Percentiles rank a stretch among this genome's conserved stretches.
These are phyloP conservation scores for Saccharomycopsis malanga DNA, from an alignment of 805 yeast species.

Conservation along the genomic window DNA sequence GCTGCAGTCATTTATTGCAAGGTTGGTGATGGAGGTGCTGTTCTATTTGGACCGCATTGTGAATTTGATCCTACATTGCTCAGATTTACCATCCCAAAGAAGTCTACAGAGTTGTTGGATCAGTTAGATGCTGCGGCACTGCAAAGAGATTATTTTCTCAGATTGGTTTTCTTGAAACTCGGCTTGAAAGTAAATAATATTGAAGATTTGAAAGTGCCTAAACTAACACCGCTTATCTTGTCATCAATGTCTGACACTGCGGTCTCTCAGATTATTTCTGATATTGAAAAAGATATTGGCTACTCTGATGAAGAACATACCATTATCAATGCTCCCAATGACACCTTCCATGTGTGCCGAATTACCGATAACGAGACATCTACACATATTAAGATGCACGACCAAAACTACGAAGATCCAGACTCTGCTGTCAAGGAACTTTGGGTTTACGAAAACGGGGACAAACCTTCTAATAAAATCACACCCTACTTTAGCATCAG, in stretches of 20 bases:
- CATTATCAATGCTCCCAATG: constrained; percentile 35
- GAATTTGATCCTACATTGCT: constrained; percentile 64
- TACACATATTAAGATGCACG: constrained; percentile 25
- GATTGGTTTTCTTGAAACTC: constrained; percentile 46
- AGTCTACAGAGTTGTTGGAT: constrained; percentile 32
- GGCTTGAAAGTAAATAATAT: constrained; percentile 64
- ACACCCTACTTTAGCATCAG: constrained; percentile 72
- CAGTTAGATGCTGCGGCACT: constrained; percentile 38
- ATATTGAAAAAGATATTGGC: constrained; percentile 31
- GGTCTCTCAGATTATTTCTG: constrained; percentile 30
- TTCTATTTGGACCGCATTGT: constrained; percentile 84
- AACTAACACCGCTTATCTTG: constrained; percentile 59
- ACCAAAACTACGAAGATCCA: constrained; percentile 41
- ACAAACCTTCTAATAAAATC: constrained; percentile 40
- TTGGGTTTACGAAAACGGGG: constrained; percentile 35
- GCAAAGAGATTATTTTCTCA: constrained; percentile 49
- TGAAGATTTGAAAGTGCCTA: constrained; percentile 46
- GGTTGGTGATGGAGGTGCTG: constrained; percentile 68
- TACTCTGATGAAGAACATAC: constrained; percentile 32
- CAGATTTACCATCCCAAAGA: constrained; percentile 28
- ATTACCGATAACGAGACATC: constrained; percentile 11
- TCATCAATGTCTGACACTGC: constrained; percentile 34
- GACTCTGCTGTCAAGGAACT: constrained; percentile 51
- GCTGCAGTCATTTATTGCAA: constrained; percentile 72
- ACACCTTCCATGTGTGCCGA: constrained; percentile 21